Conservation (phyloP, 768 basidiomycete species). For the Mycena sanguinolenta region DNA sequence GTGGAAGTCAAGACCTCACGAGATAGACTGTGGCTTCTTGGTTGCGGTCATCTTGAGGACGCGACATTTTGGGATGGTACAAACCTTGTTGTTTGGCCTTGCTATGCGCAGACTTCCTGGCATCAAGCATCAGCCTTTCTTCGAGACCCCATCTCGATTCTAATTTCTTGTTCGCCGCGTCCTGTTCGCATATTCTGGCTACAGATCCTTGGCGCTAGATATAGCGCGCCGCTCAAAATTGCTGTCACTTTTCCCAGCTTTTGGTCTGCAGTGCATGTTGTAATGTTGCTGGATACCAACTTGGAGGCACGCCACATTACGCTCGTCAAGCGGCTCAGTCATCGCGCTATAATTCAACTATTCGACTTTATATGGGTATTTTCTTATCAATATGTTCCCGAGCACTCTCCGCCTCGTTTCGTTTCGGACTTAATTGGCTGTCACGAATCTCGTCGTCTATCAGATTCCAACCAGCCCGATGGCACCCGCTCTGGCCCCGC, state of each 20-base stretch:
- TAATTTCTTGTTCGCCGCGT: slow-evolving; percentile 1
- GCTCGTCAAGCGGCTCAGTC: neutral
- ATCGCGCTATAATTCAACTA: neutral
- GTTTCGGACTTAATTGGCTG: slow-evolving; percentile 21
- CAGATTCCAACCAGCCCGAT: slow-evolving; percentile 28
- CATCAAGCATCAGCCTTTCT: neutral
- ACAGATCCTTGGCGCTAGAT: neutral
- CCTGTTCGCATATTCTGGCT: neutral
- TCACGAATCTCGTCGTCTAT: slow-evolving; percentile 25
- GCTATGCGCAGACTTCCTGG: neutral
- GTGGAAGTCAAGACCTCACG: slow-evolving; percentile 52
- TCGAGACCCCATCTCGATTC: no score
- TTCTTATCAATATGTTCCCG: neutral
- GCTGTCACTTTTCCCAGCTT: neutral
- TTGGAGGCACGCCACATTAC: neutral
- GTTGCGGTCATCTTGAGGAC: slow-evolving; percentile 90
- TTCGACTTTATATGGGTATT: neutral
- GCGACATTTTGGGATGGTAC: slow-evolving; percentile 58
- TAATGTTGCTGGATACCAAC: neutral
- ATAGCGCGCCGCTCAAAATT: slow-evolving; percentile 16
- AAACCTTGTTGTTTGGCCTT: slow-evolving; percentile 21
- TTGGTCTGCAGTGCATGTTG: neutral
- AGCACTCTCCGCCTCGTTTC: neutral
- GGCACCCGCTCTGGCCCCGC: slow-evolving; percentile 29
- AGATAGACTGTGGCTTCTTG: slow-evolving; percentile 93